Evolutionary conservation across 805 yeast genomes (phyloP), one percentile per base, ranked within the genome.

Genomic region (Wickerhamiella dianesei): DNA sequence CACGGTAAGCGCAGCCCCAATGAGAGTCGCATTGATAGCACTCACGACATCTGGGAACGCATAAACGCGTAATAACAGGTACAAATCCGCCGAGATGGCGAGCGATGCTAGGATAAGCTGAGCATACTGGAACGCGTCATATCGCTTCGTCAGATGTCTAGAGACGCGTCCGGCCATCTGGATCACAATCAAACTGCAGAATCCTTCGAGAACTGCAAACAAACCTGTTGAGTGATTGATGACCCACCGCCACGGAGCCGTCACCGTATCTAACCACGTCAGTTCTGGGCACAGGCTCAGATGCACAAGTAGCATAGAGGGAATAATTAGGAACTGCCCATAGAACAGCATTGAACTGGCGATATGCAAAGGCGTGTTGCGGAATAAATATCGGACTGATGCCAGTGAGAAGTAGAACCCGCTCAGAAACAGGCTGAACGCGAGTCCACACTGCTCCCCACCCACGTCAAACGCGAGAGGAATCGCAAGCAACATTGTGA

Each of bases 381-480:
- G 55, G 37, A 59, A 61, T 17, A 78, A 54, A 25, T 86, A 69
- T 48, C 94, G 71, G 25, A 86, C 57, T 1, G 94, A 78, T 6
- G 96, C 84, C 47, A 85, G 66, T 4, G 75, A 60, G 50, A 84
- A 79, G 63, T 87, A 88, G 45, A 82, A 64, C 40, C 75, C 67
- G 46, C 84, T 75, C 43, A 89, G 71, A 4, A 95, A 79, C 29
- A 79, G 72, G 0, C 89, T 78, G 62, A 79, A 92, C 17, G 94
- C 77, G 50, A 92, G 67, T 1, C 98, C 98, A 64, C 97, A 89
- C 47, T 77, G 72, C 17, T 80, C 73, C 1, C 97, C 96, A 8
- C 97, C 97, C 36, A 86, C 81, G 59, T 89, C 95, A 64, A 92
- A 92, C 20, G 96, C 82, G 51, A 92, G 72, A 3, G 97, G 97